Evolutionary conservation across 2,329 filamentous ascomycete genomes (phyloP).

Genomic region (Claviceps pusilla): DNA sequence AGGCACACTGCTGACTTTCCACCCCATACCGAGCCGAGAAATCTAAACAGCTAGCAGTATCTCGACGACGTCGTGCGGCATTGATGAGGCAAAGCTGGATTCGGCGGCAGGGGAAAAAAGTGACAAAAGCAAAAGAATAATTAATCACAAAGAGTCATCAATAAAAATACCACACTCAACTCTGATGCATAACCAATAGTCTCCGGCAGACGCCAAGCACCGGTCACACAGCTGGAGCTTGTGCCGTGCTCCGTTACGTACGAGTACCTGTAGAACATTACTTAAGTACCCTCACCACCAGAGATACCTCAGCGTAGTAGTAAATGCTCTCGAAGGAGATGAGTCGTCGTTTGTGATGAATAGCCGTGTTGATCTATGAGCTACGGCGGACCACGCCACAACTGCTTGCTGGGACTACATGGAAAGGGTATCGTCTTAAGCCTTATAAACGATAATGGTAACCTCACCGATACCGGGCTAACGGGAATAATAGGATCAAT

Average conservation of each 20-base stretch:
- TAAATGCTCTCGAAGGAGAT: neutral
- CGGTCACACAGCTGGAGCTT: conserved; percentile 1
- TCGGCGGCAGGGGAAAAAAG: neutral
- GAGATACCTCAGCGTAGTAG: neutral
- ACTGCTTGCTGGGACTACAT: neutral
- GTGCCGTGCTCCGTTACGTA: neutral
- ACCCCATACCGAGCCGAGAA: neutral
- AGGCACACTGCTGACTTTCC: neutral
- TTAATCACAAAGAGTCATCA: neutral
- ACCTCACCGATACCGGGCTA: neutral
- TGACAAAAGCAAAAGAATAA: neutral
- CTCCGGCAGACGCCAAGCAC: neutral
- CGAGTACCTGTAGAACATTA: neutral
- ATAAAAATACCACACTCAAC: neutral
- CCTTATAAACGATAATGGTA: neutral
- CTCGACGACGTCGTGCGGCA: neutral
- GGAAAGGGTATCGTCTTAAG: neutral
- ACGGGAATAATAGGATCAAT: neutral
- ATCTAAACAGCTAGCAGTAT: neutral
- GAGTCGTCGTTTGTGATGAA: conserved; percentile 1
- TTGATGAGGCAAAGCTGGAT: neutral
- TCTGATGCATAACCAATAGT: neutral
- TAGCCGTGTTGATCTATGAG: neutral
- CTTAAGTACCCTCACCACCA: neutral
- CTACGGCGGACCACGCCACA: neutral